Base-by-base conservation (phyloP, 148 eudicot species). In the Drosera capensis region DNA sequence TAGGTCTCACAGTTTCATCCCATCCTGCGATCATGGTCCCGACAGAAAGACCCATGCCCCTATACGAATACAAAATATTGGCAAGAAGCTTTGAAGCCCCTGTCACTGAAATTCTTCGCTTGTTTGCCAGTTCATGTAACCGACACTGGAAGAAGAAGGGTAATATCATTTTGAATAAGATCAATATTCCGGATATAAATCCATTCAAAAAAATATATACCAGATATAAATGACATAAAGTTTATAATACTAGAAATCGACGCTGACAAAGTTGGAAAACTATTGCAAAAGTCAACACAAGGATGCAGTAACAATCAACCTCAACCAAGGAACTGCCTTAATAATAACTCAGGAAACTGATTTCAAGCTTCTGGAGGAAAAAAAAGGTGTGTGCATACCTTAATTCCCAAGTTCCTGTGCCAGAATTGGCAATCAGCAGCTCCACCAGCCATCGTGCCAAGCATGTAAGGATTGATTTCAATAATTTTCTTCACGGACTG, bases 21-120 rank as follows among this genome's bases (percentile, higher is more conserved):
- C 95, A 90, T 51, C 99, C 99, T 63, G 99, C 99, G 56, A 90
- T 90, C 99, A 90, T 90, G 48, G 99, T 90, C 46, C 99, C 99
- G 31, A 90, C 95, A 43, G 99, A 90, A 52, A 90, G 76, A 13
- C 99, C 95, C 95, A 90, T 90, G 40, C 99, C 99, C 46, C 99
- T 70, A 59, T 81, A 90, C 25, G 71, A 69, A 56, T 90, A 90
- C 43, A 90, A 65, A 49, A 90, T 90, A 64, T 90, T 90, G 38
- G 97, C 95, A 57, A 90, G 64, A 68, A 90, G 64, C 57, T 90
- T 90, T 20, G 99, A 90, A 58, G 99, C 99, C 44, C 95, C 99
- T 11, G 99, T 82, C 19, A 90, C 80, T 22, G 99, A 85, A 48
- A 90, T 90, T 67, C 99, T 85, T 58, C 94, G 71, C 59, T 90